phyloP scores from a whole-genome alignment of 1,284 basidiomycete species.

The Waitea zeae region DNA sequence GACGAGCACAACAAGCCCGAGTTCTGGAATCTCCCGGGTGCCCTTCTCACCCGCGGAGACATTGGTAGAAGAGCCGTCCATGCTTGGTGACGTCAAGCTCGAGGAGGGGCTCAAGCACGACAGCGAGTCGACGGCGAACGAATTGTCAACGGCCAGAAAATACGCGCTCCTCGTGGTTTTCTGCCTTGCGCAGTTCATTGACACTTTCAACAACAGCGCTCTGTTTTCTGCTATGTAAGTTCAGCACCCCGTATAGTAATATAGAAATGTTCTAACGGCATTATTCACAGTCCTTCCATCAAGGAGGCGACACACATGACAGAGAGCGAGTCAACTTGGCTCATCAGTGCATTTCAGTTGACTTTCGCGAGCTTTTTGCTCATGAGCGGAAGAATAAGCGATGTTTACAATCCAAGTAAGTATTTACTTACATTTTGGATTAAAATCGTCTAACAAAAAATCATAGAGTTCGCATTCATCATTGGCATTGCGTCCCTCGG shows the following conservation, averaged over 20 bases:
- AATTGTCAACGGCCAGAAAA: conserved; percentile 2
- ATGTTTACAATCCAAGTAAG: conserved; percentile 17
- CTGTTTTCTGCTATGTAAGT: conserved; percentile 12
- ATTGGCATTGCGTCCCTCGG: conserved; percentile 18
- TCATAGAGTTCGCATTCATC: conserved; percentile 11
- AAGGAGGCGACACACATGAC: conserved; percentile 11
- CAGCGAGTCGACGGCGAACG: background rate
- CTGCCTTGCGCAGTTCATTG: conserved; percentile 11
- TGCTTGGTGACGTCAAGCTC: background rate
- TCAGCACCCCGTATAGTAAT: too few species aligned
- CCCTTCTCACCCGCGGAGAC: conserved; percentile 3
- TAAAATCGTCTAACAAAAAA: background rate
- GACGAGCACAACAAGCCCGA: background rate
- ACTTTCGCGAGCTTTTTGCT: conserved; percentile 25
- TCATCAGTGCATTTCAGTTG: conserved; percentile 22
- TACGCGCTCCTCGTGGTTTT: conserved; percentile 9
- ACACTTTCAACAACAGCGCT: conserved; percentile 12
- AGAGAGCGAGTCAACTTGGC: conserved; percentile 15
- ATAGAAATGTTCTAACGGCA: too few species aligned
- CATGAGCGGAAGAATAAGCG: conserved; percentile 15
- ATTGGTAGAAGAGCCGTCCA: background rate
- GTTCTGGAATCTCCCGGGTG: too few species aligned
- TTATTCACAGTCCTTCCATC: too few species aligned
- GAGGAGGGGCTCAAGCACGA: background rate
- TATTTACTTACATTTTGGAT: background rate